Base-by-base conservation (phyloP, 2,329 filamentous ascomycete genomes). In the Akanthomyces lecanii region DNA sequence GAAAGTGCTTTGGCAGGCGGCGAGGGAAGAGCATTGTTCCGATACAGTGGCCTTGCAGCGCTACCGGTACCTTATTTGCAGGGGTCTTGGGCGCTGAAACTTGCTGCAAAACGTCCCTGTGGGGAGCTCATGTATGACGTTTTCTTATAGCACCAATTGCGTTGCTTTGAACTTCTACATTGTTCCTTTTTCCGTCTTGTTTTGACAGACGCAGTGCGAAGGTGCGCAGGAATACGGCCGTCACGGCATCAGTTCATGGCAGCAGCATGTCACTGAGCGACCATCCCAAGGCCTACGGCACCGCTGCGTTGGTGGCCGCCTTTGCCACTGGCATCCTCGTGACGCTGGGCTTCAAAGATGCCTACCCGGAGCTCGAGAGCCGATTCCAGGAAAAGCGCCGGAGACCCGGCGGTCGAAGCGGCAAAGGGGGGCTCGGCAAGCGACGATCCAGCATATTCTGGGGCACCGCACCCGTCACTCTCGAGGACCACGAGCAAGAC, bases 271-370 rank as follows among this genome's bases (percentile, higher is more conserved):
- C 85, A 66, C 73, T 87, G 62, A 84, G 79, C 70, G 81, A 86
- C 68, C 84, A 88, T 66, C 84, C 85, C 30, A 82, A 81, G 71
- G 82, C 81, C 65, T 88, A 88, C 71, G 83, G 85, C 74, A 82
- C 82, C 4, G 84, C 87, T 33, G 91, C 89, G 65, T 74, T 92
- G 48, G 81, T 85, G 63, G 78, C 87, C 23, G 89, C 90, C 71
- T 96, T 97, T 70, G 74, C 88, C n/a, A 82, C 90, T 11, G 92
- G 93, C 50, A 82, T 92, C 60, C 78, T 92, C 58, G 75, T 93
- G 62, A 92, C 91, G 0, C 76, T 95, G 3, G 88, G 89, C 63
- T 87, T 91, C 77, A 92, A 92, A 75, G 90, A 94, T 72, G 75
- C 93, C 44, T 93, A 92, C 69, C 87, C 89, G 1, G 88, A 91